Evolutionary conservation across 352 stramenopile genomes (phyloP), one percentile per base, ranked within the genome.

Genomic region (Nannochloropsis limnetica): DNA sequence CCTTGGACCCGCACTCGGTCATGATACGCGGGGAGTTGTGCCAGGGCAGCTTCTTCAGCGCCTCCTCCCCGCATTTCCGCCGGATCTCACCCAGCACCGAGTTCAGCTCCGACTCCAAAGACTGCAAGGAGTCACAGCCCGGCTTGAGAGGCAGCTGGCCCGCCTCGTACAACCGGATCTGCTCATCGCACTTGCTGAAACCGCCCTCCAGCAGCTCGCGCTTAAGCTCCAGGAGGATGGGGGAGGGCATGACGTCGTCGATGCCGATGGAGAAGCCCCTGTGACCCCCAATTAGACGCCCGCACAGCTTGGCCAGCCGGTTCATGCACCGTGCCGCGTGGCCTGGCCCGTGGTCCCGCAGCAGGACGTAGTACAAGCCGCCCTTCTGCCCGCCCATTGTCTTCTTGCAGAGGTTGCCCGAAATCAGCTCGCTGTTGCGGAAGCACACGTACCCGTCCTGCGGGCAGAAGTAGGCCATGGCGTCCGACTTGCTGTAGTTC

Each of bases 191-290:
- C 83, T 93, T 90, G 28, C 83, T 81, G 84, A 95, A 95, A 81
- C 90, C 91, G 68, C 88, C 83, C 20, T 86, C 90, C 8, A 99
- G 85, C 79, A 99, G 93, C 25, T 93, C 89, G 61, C 95, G 89
- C 89, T 99, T 99, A 81, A 98, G 90, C 81, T 93, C 88, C 3
- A 91, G 91, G 28, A 99, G 89, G n/a, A 83, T 44, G 6, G 89
- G 85, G 1, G 94, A 97, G 44, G 97, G 96, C 23, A 95, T 98
- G 9, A 99, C 97, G 86, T 99, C 97, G 82, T 99, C 95, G 86
- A 99, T 98, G 54, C 97, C 97, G 68, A 99, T 99, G 20, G 94
- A 98, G 85, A 99, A 99, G 0, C 96, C 97, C 84, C 93, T 90
- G 86, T 97, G 96, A 84, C 94, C 93, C n/a, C 95, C 95, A 43